Conservation (phyloP, 306 rosid genomes). For the Psophocarpus tetragonolobus region DNA sequence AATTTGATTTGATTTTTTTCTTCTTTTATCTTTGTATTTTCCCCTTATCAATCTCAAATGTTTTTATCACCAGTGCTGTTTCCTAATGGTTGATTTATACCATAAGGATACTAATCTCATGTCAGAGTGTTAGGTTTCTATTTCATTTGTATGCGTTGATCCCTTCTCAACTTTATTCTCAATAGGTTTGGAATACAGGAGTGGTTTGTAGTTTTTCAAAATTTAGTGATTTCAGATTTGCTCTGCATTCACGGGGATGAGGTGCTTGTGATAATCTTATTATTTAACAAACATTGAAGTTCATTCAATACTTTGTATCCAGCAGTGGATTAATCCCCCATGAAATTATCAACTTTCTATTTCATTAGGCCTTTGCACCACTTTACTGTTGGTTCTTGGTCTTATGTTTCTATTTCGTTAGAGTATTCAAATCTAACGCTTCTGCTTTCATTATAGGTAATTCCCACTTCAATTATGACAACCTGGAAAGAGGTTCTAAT, state of each 20-base stretch:
- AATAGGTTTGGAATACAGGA: neutral
- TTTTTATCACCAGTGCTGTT: neutral
- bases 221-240: constrained; percentile 8
- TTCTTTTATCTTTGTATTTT: neutral
- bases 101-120: neutral
- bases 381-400: neutral
- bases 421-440: neutral
- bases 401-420: neutral
- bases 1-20: neutral
- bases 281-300: neutral
- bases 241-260: neutral
- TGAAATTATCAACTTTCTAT: neutral
- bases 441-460: constrained; percentile 42
- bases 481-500: constrained; percentile 48
- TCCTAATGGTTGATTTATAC: neutral
- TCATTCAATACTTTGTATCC: neutral
- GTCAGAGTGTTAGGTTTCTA: neutral
- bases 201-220: too few relatives aligned
- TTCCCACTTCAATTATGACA: constrained; percentile 46
- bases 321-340: neutral
- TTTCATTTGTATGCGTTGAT: neutral
- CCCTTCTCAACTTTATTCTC: neutral
- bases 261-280: neutral
- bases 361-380: neutral
- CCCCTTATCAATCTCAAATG: neutral